A percentile compares a stretch with the other conserved stretches of the same genome.
These are phyloP conservation scores for Quercus parvula DNA, from an alignment of 306 rosid species.

Conservation along the genomic window DNA sequence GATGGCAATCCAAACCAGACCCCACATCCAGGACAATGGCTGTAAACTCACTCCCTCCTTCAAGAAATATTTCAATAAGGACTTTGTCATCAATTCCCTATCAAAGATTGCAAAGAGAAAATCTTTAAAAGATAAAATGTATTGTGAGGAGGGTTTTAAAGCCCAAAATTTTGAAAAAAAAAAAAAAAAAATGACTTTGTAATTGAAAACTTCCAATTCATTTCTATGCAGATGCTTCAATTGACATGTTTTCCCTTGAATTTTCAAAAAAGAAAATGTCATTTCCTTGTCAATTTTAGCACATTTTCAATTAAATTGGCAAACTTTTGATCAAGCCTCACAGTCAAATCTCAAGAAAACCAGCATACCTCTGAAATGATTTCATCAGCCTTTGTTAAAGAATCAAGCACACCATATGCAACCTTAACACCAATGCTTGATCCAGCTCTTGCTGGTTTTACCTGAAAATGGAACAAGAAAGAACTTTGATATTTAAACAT, in stretches of 20 bases:
- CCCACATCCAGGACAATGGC: slow-evolving; percentile 94
- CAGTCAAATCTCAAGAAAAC: slow-evolving; percentile 10
- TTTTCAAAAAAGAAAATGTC: background rate
- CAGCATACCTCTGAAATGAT: slow-evolving; percentile 66
- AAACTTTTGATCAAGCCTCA: background rate
- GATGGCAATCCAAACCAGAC: slow-evolving; percentile 61
- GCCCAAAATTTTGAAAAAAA: background rate
- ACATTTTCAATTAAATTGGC: slow-evolving; percentile 1
- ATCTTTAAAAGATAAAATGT: slow-evolving; percentile 11
- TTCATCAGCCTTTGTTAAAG: slow-evolving; percentile 64
- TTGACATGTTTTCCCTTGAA: background rate
- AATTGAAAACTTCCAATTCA: background rate
- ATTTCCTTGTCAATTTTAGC: slow-evolving; percentile 1
- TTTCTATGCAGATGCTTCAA: background rate
- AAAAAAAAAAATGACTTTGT: background rate
- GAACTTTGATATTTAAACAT: slow-evolving; percentile 6
- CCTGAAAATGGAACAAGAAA: slow-evolving; percentile 37
- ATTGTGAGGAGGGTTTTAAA: background rate
- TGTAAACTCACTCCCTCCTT: slow-evolving; percentile 96
- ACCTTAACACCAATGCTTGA: slow-evolving; percentile 93
- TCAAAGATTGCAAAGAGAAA: slow-evolving; percentile 26
- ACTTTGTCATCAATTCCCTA: slow-evolving; percentile 87
- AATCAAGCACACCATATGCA: slow-evolving; percentile 83
- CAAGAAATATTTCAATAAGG: slow-evolving; percentile 82
- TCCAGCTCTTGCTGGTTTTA: slow-evolving; percentile 91